Percentiles rank a stretch among this genome's conserved stretches.
Conservation (phyloP, 148 eudicot species). For the Dysphania ambrosioides region DNA sequence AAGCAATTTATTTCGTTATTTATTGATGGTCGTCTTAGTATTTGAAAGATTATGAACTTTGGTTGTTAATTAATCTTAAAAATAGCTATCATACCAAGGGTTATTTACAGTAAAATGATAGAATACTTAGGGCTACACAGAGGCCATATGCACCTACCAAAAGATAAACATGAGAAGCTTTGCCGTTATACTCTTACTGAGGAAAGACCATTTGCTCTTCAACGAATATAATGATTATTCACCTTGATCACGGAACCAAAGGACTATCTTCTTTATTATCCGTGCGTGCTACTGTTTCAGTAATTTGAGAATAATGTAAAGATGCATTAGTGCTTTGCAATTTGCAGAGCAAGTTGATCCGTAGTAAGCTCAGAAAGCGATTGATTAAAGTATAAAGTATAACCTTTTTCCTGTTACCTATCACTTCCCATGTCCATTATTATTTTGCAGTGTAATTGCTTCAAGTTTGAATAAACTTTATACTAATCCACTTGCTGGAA, state of each 20-base stretch:
- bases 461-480: background rate
- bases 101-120: no score
- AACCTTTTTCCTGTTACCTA: background rate
- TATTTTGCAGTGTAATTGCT: background rate
- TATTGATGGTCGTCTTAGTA: background rate
- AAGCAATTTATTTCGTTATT: background rate
- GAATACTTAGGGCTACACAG: no score
- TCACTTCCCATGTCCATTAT: background rate
- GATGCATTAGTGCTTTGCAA: background rate
- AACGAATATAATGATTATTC: background rate
- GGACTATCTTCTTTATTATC: background rate
- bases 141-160: no score
- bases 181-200: no score
- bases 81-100: no score
- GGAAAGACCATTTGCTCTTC: no score
- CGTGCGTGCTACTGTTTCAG: background rate
- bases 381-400: background rate
- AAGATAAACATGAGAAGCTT: no score
- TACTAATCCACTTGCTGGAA: background rate
- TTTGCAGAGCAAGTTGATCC: background rate
- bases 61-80: no score
- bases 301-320: background rate
- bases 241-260: background rate
- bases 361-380: background rate
- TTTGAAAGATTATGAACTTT: no score